Evolutionary conservation across 257 asterid species (phyloP), one percentile per base, ranked within the genome.

Genomic region (Scutellaria minor): DNA sequence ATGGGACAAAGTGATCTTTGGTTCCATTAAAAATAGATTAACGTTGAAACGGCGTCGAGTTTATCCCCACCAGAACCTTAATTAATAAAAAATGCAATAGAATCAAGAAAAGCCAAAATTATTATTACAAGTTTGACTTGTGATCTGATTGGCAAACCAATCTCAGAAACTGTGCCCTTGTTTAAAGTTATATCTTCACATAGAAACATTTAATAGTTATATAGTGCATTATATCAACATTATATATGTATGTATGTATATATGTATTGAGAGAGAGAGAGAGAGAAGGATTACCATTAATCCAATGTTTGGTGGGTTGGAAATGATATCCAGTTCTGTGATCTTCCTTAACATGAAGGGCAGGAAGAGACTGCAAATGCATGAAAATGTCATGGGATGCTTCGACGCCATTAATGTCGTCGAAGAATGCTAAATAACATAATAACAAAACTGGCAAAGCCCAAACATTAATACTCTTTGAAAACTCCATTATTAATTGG

Each of bases 271-370:
- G 27, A 24, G 27, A 24, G 27, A 24, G 27, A 24, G 27, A 24
- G 27, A 24, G 37, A 31, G 37, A 31, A 35, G 10, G 27, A 55
- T 3, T 65, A 89, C 93, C 93, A 44, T 89, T 89, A 15, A 89
- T 83, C 96, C 96, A 89, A 64, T 85, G 63, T 61, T 27, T 78
- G 24, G 57, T 67, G 44, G 96, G 96, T 15, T 89, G 96, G 48
- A 87, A 89, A 63, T 89, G 96, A 53, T 75, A 89, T 6, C 79
- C 88, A 22, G 94, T 80, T 73, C 93, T 75, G 80, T 84, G 90
- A 0, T 56, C 64, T 27, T 18, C 13, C 14, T 8, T 64, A 14
- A 84, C 79, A 44, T 69, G 22, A 1, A 58, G 20, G 35, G 68
- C 58, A 1, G 79, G 6, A 3, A 64, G n/a, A 2, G 82, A 65